Evolutionary conservation across 2,329 filamentous ascomycete species (phyloP), one percentile per base, ranked within the genome.

Genomic region (Fusarium sp.): DNA sequence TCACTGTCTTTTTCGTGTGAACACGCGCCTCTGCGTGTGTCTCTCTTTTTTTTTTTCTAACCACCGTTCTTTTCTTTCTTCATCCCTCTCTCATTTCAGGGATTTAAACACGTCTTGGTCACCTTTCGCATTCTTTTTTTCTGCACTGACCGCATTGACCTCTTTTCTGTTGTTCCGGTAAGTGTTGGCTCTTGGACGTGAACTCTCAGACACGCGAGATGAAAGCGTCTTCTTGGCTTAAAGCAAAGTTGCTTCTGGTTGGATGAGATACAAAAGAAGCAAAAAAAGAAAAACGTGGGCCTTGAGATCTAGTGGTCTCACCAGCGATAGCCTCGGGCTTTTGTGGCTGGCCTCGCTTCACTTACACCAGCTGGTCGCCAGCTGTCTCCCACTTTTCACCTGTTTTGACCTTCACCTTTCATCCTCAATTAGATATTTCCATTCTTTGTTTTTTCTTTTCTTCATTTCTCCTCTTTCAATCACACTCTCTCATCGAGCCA

Each of bases 1-100:
- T 37, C 69, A 75, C 72, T 66, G 65, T 74, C 72, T 38, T 73
- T 74, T 70, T 73, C 66, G 72, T 74, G 76, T 78, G 72, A 78
- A 76, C 76, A 75, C 74, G 72, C 76, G 72, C 69, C 68, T 38
- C 20, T 69, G 72, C 63, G 72, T 69, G 72, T 71, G 61, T 78
- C 62, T 78, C 74, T 75, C 68, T 65, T 54, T 67, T 52, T 68
- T 67, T 9, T 68, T 67, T 74, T 25, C 71, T 47, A 65, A 58
- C 22, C 60, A 60, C 68, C 73, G 38, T 70, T 74, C 60, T 30
- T 70, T 72, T 66, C 25, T 25, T 56, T 22, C 27, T 71, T 67
- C 65, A 25, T 63, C 70, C 57, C 62, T 69, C 72, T 54, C 40
- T 75, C 20, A 54, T 67, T 73, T 65, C n/a, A 35, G 25, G 56